phyloP scores from a whole-genome alignment of 2,329 filamentous ascomycete genomes.

The Alternaria metachromatica region DNA sequence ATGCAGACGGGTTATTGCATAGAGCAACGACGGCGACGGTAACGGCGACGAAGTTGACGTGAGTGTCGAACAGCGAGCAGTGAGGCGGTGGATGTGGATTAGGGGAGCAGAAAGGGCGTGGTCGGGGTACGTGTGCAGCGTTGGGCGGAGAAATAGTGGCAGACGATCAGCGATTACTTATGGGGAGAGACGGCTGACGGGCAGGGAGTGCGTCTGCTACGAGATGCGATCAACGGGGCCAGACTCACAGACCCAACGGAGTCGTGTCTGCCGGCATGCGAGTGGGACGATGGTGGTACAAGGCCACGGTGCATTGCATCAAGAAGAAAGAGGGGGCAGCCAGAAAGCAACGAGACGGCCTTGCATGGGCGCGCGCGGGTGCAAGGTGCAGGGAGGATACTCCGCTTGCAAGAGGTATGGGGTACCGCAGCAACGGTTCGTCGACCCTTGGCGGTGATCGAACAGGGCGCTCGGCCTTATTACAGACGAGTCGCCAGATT shows the following conservation, averaged over 20 bases:
- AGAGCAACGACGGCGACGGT: neutral
- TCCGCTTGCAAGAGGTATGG: constrained; percentile 8
- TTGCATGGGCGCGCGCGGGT: constrained; percentile 24
- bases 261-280: constrained; percentile 24
- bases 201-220: constrained; percentile 30
- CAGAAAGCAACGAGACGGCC: constrained; percentile 21
- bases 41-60: constrained; percentile 1
- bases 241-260: constrained; percentile 19
- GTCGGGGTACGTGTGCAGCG: neutral
- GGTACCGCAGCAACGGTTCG: constrained; percentile 28
- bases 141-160: constrained; percentile 10
- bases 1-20: constrained; percentile 6
- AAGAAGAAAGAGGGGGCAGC: constrained; percentile 19
- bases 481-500: constrained; percentile 8
- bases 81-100: neutral
- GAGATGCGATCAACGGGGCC: constrained; percentile 39
- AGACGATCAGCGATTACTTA: constrained; percentile 24
- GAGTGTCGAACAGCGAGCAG: constrained; percentile 24
- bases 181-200: constrained; percentile 31
- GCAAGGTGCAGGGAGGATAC: constrained; percentile 4
- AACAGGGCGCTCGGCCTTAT: constrained; percentile 17
- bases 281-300: constrained; percentile 36
- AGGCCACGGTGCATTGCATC: constrained; percentile 36
- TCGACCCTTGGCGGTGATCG: constrained; percentile 29
- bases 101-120: neutral